These are phyloP conservation scores for Microbotryum intermedium DNA, from an alignment of 1,284 basidiomycete species.

Conservation along the genomic window DNA sequence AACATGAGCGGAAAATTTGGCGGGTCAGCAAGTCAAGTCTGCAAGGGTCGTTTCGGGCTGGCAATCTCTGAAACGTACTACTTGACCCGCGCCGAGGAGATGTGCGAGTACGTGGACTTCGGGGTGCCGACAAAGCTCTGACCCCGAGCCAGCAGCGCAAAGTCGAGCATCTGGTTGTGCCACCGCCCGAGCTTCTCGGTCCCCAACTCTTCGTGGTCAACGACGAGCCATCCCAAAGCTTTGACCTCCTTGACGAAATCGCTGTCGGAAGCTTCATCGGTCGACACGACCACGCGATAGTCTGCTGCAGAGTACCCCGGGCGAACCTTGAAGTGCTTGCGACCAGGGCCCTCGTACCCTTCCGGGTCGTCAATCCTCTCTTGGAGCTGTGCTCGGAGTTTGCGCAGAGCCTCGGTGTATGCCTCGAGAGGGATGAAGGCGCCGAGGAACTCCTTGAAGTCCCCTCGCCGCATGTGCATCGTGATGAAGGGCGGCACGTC, in stretches of 20 bases:
- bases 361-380: slow-evolving; percentile 1
- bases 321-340: background rate
- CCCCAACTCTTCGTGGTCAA: slow-evolving; percentile 1
- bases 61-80: background rate
- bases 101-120: background rate
- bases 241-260: slow-evolving; percentile 1
- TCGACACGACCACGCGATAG: background rate
- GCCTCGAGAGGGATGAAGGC: background rate
- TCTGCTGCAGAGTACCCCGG: background rate
- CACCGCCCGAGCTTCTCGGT: background rate
- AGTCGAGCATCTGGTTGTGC: slow-evolving; percentile 7
- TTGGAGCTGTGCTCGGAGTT: background rate
- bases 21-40: too few relatives aligned
- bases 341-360: background rate
- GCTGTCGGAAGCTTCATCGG: background rate
- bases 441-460: slow-evolving; percentile 11
- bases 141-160: background rate
- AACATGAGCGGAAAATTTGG: too few relatives aligned
- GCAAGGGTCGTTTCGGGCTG: too few relatives aligned
- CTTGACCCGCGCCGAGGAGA: background rate
- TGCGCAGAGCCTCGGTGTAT: background rate
- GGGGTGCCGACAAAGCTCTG: slow-evolving; percentile 3
- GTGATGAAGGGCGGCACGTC: background rate
- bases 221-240: background rate
- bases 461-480: slow-evolving; percentile 1